Percentiles rank a stretch among this genome's conserved stretches.
Conservation (phyloP, 2,329 filamentous ascomycete species). For the Aspergillus quadricinctus region DNA sequence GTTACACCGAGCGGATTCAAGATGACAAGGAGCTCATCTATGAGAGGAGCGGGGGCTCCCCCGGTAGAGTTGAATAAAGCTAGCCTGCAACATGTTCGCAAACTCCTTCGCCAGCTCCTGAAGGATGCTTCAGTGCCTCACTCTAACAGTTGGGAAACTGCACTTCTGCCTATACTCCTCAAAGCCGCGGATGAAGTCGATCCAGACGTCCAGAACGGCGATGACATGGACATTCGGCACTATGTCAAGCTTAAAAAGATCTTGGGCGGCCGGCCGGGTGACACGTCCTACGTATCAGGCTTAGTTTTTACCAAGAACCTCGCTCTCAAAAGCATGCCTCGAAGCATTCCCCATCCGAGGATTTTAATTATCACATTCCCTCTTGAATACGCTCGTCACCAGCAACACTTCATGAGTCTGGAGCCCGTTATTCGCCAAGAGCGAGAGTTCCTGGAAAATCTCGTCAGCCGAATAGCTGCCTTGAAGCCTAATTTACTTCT, state of each 20-base stretch:
- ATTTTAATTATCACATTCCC: constrained; percentile 93
- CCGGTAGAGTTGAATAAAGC: constrained; percentile 82
- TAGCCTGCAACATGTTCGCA: constrained; percentile 82
- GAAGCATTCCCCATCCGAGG: constrained; percentile 75
- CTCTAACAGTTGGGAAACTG: constrained; percentile 77
- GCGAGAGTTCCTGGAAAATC: constrained; percentile 83
- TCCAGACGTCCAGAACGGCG: constrained; percentile 81
- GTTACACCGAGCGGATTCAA: constrained; percentile 39
- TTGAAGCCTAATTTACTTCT: constrained; percentile 80
- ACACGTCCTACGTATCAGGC: constrained; percentile 94
- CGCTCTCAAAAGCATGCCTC: constrained; percentile 91
- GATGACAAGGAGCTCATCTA: constrained; percentile 74
- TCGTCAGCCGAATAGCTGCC: constrained; percentile 86
- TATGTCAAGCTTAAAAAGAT: constrained; percentile 98
- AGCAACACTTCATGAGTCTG: constrained; percentile 95
- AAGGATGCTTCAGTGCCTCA: constrained; percentile 71
- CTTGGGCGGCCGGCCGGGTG: constrained; percentile 79
- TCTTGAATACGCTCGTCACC: constrained; percentile 90
- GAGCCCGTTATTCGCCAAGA: constrained; percentile 97
- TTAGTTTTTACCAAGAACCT: constrained; percentile 97
- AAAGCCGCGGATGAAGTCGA: constrained; percentile 92
- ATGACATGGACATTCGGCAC: constrained; percentile 95
- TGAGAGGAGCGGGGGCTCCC: constrained; percentile 68
- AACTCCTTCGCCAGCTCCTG: constrained; percentile 76
- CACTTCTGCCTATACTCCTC: constrained; percentile 82